Evolutionary conservation across 768 basidiomycete species (phyloP).

Genomic region (Pulveroboletus sp.): DNA sequence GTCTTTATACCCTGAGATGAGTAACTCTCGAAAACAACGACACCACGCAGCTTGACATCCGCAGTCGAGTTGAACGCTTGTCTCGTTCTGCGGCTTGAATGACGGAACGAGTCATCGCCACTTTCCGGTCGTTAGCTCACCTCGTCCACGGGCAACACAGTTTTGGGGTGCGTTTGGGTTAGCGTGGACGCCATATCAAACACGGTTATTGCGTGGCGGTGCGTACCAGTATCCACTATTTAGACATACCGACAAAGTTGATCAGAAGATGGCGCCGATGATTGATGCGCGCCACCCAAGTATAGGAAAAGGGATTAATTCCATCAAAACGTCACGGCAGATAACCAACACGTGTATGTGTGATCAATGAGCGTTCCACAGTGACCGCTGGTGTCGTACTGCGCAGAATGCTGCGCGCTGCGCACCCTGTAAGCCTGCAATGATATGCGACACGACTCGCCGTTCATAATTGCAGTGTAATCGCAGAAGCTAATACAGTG

Average conservation of each 20-base stretch:
- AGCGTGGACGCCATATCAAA: too few relatives aligned
- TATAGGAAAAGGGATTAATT: neutral
- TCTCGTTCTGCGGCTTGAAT: neutral
- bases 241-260: neutral
- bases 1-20: conserved; percentile 8
- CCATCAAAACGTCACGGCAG: neutral
- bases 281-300: neutral
- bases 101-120: too few relatives aligned
- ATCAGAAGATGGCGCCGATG: neutral
- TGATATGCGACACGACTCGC: neutral
- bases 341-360: neutral
- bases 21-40: neutral
- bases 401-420: conserved; percentile 11
- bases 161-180: too few relatives aligned
- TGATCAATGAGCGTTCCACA: neutral
- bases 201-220: too few relatives aligned
- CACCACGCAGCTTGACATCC: neutral
- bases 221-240: too few relatives aligned
- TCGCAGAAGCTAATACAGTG: too few relatives aligned
- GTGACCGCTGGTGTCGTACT: neutral
- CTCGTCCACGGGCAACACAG: neutral
- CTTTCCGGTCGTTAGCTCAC: too few relatives aligned
- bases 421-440: neutral
- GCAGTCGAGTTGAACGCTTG: conserved; percentile 9
- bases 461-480: neutral